Percentiles rank a stretch among this genome's conserved stretches.
Evolutionary conservation across 2,329 filamentous ascomycete genomes (phyloP).

Genomic region (Ascocoryne sarcoides): DNA sequence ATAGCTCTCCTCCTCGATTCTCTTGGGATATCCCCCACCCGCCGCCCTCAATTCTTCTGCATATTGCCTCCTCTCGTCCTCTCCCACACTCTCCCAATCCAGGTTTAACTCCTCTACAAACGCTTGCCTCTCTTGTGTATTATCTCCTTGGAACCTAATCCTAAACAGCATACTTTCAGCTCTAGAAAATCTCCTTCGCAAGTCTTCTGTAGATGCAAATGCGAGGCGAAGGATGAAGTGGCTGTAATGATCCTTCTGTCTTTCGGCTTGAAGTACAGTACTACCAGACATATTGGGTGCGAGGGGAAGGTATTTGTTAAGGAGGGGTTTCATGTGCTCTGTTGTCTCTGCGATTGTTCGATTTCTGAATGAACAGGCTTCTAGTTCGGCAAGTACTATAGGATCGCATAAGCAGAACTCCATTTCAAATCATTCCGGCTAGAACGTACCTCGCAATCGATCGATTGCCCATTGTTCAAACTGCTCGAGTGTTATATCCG

Average conservation of each 20-base stretch:
- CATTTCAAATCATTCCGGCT: no score
- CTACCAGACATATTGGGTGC: slow-evolving; percentile 61
- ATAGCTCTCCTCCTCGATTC: slow-evolving; percentile 72
- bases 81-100: slow-evolving; percentile 74
- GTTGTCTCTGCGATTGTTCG: slow-evolving; percentile 73
- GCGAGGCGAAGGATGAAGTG: slow-evolving; percentile 94
- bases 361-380: slow-evolving; percentile 94
- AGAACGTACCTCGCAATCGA: slow-evolving; percentile 60
- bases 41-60: slow-evolving; percentile 28
- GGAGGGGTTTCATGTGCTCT: slow-evolving; percentile 72
- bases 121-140: slow-evolving; percentile 58
- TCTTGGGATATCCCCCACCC: slow-evolving; percentile 29
- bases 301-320: slow-evolving; percentile 80
- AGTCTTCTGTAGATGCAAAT: slow-evolving; percentile 84
- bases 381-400: slow-evolving; percentile 76
- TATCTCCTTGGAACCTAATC: slow-evolving; percentile 70
- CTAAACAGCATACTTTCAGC: slow-evolving; percentile 87
- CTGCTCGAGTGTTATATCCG: slow-evolving; percentile 90
- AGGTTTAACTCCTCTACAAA: slow-evolving; percentile 74
- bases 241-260: slow-evolving; percentile 93
- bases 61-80: slow-evolving; percentile 58
- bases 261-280: slow-evolving; percentile 56
- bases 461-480: slow-evolving; percentile 99
- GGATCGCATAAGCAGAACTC: no score
- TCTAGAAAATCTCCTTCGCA: slow-evolving; percentile 75